Evolutionary conservation across 257 asterid species (phyloP), one percentile per base, ranked within the genome.

Genomic region (Fraxinus cuspidata): DNA sequence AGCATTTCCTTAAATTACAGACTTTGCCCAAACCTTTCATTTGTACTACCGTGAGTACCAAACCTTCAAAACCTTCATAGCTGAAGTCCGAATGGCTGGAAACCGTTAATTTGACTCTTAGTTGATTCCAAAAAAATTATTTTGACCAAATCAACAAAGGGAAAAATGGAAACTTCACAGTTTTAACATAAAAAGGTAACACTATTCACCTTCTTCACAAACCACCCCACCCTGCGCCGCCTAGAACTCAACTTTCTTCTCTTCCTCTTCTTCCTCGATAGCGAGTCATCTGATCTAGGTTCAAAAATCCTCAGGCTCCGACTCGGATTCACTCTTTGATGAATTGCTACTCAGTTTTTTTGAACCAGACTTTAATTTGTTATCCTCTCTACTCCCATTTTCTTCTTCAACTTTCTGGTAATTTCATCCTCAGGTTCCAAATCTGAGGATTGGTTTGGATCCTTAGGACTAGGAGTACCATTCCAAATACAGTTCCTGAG

Each of bases 391-490:
- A 1, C 31, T 65, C 79, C 53, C 83, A 16, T 86, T 80, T 29
- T 76, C 87, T 7, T 83, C 87, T 31, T 77, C 90, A 56, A 5
- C 84, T 8, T 44, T 40, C 47, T 9, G 13, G 13, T 90, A 4
- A 80, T 34, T 72, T 80, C 84, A 25, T 89, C 94, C 51, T 82
- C 94, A 8, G 77, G 12, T 72, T 87, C 91, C 7, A 56, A 85
- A 78, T 87, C 89, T 25, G 89, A 89, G 4, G 85, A 84, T 5
- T 82, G 90, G 74, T 83, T 78, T 10, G 89, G 87, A 82, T 63
- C 86, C 90, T 98, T 91, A 76, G 95, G 96, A 37, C 99, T 95
- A 63, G 99, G 99, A 0, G 99, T 92, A 77, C 92, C 87, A 34
- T 80, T 88, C 97, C 98, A 95, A 31, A 95, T 79, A 79, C 91